A percentile compares a stretch with the other conserved stretches of the same genome.
phyloP scores from a whole-genome alignment of 306 rosid species.

The Sicyos edulis region DNA sequence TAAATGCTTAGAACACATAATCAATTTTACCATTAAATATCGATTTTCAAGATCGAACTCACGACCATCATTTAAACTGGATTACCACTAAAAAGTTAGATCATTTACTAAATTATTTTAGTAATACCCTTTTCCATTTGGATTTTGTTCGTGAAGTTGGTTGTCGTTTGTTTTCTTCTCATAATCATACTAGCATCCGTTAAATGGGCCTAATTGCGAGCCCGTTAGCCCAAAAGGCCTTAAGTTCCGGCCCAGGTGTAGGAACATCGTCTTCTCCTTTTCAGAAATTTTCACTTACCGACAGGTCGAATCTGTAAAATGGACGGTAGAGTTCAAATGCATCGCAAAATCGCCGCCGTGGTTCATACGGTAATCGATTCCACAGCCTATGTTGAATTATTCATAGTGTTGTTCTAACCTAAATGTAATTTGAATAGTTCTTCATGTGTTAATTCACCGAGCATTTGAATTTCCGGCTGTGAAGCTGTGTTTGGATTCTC shows the following conservation, averaged over 20 bases:
- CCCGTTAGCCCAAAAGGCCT: not conserved
- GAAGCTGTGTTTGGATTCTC: conserved; percentile 2
- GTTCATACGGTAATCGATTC: conserved; percentile 42
- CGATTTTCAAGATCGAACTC: too few species aligned
- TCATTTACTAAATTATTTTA: too few species aligned
- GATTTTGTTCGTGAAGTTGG: too few species aligned
- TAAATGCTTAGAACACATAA: too few species aligned
- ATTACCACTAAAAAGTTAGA: too few species aligned
- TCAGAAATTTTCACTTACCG: not conserved
- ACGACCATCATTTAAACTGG: too few species aligned
- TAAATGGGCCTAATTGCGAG: conserved; percentile 3
- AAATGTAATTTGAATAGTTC: not conserved
- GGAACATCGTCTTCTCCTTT: not conserved
- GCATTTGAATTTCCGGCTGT: not conserved
- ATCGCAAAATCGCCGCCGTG: not conserved
- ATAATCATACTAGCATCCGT: too few species aligned
- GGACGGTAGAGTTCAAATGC: not conserved
- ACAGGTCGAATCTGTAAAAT: not conserved
- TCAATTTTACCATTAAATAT: too few species aligned
- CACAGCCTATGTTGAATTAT: conserved; percentile 35
- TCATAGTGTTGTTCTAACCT: too few species aligned
- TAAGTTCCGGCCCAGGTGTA: not conserved
- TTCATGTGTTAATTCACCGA: not conserved
- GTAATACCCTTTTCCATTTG: too few species aligned
- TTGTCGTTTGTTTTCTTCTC: too few species aligned